phyloP scores from a whole-genome alignment of 2,329 filamentous ascomycete genomes.

The Aspergillus sp. region DNA sequence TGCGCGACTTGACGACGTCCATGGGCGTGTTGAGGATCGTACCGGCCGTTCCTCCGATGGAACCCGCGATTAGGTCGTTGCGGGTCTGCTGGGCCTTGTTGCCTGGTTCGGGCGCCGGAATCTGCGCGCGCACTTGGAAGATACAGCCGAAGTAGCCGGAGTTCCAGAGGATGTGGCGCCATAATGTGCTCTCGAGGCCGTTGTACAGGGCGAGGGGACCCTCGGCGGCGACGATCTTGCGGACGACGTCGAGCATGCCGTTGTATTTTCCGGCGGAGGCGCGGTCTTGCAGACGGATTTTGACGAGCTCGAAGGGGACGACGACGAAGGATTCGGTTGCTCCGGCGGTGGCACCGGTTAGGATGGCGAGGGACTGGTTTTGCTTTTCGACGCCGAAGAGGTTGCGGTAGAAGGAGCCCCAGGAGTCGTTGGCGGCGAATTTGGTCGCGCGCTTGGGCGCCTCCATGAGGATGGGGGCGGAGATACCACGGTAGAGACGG shows the following conservation, averaged over 20 bases:
- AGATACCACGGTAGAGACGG: conserved; percentile 92
- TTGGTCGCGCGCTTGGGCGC: conserved; percentile 95
- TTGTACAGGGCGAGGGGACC: conserved; percentile 90
- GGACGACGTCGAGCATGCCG: conserved; percentile 53
- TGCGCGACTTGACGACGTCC: conserved; percentile 97
- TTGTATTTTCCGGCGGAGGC: conserved; percentile 76
- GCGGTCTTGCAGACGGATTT: conserved; percentile 96
- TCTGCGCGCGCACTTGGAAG: conserved; percentile 85
- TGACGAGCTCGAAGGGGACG: conserved; percentile 96
- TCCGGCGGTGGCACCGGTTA: conserved; percentile 92
- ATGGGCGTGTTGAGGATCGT: conserved; percentile 93
- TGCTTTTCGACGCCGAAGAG: conserved; percentile 82
- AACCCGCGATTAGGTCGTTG: conserved; percentile 85
- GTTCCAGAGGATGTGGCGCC: conserved; percentile 94
- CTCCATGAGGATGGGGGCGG: conserved; percentile 96
- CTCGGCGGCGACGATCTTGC: conserved; percentile 75
- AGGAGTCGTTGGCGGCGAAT: conserved; percentile 98
- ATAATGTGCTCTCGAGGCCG: conserved; percentile 92
- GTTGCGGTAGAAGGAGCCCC: conserved; percentile 91
- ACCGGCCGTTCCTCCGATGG: conserved; percentile 83
- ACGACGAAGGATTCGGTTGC: conserved; percentile 96
- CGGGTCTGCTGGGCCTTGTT: conserved; percentile 77
- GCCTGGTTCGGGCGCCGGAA: conserved; percentile 69
- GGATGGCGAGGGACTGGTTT: conserved; percentile 85
- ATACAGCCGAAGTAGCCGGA: conserved; percentile 97